phyloP scores from a whole-genome alignment of 345 rosid species.

The Bretschneidera sinensis region DNA sequence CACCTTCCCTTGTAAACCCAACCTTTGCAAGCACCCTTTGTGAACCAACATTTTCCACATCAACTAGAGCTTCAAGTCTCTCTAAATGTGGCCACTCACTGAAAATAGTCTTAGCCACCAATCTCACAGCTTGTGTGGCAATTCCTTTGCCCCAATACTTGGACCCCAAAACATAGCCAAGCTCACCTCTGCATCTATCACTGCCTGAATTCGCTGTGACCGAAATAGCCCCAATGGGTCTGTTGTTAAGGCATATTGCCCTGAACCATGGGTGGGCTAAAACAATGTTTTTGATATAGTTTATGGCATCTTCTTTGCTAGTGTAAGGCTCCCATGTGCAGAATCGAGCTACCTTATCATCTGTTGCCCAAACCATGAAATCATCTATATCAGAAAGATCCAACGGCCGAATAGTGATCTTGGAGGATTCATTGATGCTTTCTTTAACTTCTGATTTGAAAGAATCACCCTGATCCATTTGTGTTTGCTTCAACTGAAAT shows the following conservation, averaged over 20 bases:
- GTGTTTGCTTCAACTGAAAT: no score
- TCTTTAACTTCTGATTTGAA: slow-evolving; percentile 1
- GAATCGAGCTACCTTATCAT: slow-evolving; percentile 40
- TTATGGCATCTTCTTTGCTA: slow-evolving; percentile 40
- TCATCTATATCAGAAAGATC: slow-evolving; percentile 43
- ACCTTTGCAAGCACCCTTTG: slow-evolving; percentile 63
- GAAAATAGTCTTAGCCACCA: slow-evolving; percentile 38
- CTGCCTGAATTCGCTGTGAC: slow-evolving; percentile 37
- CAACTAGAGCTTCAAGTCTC: slow-evolving; percentile 63
- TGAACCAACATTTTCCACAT: slow-evolving; percentile 50
- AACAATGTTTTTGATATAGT: slow-evolving; percentile 25
- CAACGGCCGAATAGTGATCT: slow-evolving; percentile 39
- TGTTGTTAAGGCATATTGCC: slow-evolving; percentile 54
- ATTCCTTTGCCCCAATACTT: slow-evolving; percentile 62
- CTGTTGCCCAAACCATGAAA: slow-evolving; percentile 68
- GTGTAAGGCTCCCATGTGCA: slow-evolving; percentile 55
- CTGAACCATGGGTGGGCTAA: slow-evolving; percentile 52
- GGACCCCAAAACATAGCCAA: slow-evolving; percentile 43
- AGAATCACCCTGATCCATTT: slow-evolving; percentile 24
- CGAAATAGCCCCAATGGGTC: slow-evolving; percentile 47
- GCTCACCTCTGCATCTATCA: slow-evolving; percentile 44
- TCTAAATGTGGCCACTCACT: slow-evolving; percentile 46
- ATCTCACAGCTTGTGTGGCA: slow-evolving; percentile 45
- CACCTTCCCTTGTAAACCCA: slow-evolving; percentile 63
- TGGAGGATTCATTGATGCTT: slow-evolving; percentile 2